These are phyloP conservation scores for Suhomyces kilbournensis DNA, from an alignment of 805 yeast species.

Conservation along the genomic window DNA sequence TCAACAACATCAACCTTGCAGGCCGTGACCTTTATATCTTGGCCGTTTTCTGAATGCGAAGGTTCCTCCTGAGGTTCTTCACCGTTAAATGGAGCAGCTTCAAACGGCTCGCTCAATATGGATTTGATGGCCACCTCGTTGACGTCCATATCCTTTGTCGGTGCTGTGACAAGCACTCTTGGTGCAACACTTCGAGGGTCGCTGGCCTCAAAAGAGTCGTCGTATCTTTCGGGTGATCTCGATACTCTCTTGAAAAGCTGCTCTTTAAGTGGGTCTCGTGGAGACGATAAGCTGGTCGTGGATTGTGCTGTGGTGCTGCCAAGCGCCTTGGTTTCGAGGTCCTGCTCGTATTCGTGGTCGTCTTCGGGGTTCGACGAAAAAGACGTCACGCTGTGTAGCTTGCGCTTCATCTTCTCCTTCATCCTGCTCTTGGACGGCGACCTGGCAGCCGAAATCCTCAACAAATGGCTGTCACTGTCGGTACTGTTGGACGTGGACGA, in stretches of 20 bases:
- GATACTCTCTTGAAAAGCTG: conserved; percentile 9
- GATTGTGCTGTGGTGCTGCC: background rate
- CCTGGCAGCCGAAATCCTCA: conserved; percentile 3
- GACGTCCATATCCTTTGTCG: conserved; percentile 2
- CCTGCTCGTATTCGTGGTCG: background rate
- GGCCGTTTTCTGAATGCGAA: conserved; percentile 2
- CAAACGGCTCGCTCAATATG: background rate
- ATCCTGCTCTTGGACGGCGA: conserved; percentile 3
- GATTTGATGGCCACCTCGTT: conserved; percentile 3
- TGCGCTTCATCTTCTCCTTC: conserved; percentile 9
- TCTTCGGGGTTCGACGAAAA: conserved; percentile 5
- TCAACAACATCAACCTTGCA: background rate
- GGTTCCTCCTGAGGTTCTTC: background rate
- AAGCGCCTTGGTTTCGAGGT: background rate
- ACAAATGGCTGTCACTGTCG: conserved; percentile 9
- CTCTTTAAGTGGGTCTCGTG: conserved; percentile 2
- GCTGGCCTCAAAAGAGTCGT: background rate
- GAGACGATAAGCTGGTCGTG: background rate
- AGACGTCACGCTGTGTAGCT: background rate
- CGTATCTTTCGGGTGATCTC: conserved; percentile 2
- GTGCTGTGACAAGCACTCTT: conserved; percentile 1
- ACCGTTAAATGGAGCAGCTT: conserved; percentile 3
- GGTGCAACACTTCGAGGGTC: background rate
- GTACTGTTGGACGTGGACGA: conserved; percentile 8
- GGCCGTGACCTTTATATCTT: background rate